Percentiles rank a stretch among this genome's conserved stretches.
phyloP scores from a whole-genome alignment of 2,329 filamentous ascomycete genomes.

The Madurella fahalii region DNA sequence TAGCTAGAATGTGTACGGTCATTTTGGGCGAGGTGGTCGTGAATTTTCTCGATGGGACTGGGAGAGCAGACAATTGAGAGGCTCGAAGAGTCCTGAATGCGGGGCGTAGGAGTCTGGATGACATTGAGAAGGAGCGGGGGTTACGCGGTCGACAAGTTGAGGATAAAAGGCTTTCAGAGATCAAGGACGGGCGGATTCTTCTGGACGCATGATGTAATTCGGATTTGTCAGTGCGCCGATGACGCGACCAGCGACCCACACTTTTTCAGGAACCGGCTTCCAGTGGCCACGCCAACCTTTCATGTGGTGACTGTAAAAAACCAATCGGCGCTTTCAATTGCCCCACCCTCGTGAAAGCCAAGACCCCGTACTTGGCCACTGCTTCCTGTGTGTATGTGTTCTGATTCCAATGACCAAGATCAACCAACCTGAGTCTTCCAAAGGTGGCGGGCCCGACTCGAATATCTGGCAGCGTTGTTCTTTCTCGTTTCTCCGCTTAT shows the following conservation, averaged over 20 bases:
- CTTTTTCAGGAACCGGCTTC: not conserved
- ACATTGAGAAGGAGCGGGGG: constrained; percentile 12
- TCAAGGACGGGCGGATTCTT: constrained; percentile 10
- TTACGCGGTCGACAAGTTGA: not conserved
- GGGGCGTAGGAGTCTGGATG: constrained; percentile 17
- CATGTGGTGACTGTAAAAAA: not conserved
- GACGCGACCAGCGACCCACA: constrained; percentile 6
- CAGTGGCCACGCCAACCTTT: not conserved
- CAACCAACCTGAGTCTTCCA: too few relatives aligned
- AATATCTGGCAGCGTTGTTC: too few relatives aligned
- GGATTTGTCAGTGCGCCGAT: constrained; percentile 16
- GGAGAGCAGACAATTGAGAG: constrained; percentile 6
- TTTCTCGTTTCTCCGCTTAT: too few relatives aligned
- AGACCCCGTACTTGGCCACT: too few relatives aligned
- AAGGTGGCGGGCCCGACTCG: too few relatives aligned
- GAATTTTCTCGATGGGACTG: constrained; percentile 32
- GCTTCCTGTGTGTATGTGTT: too few relatives aligned
- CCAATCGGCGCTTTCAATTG: not conserved
- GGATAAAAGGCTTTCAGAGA: constrained; percentile 6
- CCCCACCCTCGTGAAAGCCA: too few relatives aligned
- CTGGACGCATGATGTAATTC: constrained; percentile 21
- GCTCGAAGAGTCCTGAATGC: constrained; percentile 16
- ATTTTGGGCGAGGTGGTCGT: constrained; percentile 40
- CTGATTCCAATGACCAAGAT: too few relatives aligned
- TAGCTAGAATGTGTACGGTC: constrained; percentile 39